These are phyloP conservation scores for Pseudocercospora crystallina DNA, from an alignment of 2,329 filamentous ascomycete genomes.

Conservation along the genomic window DNA sequence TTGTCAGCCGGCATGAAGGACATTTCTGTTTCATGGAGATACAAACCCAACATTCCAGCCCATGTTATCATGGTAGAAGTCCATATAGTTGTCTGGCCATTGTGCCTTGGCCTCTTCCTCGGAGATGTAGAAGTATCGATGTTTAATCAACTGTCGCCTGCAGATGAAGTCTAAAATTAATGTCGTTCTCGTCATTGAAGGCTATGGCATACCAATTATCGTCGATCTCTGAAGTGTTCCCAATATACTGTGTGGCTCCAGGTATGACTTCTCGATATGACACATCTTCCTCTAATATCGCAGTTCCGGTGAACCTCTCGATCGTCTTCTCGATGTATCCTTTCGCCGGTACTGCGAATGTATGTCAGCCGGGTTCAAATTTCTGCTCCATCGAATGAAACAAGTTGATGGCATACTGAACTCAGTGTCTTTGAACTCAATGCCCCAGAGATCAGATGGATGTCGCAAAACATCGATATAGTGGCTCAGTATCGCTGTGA, in stretches of 20 bases:
- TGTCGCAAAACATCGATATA: neutral
- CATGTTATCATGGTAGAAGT: neutral
- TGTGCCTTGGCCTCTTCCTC: neutral
- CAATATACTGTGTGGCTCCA: neutral
- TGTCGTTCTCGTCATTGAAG: too few relatives aligned
- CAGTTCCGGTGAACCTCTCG: neutral
- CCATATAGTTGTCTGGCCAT: neutral
- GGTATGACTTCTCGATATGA: neutral
- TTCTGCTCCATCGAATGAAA: neutral
- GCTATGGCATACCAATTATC: neutral
- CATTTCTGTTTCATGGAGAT: neutral
- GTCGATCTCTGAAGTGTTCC: neutral
- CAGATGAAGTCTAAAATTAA: too few relatives aligned
- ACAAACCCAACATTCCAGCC: neutral
- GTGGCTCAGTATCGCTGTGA: neutral
- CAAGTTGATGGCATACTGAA: neutral
- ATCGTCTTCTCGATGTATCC: neutral
- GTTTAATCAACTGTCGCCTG: neutral
- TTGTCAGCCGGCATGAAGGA: neutral
- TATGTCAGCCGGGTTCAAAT: neutral
- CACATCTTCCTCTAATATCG: neutral
- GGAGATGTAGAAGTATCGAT: constrained; percentile 1
- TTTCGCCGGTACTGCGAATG: neutral
- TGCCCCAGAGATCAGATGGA: neutral
- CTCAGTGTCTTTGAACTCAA: neutral